phyloP scores from a whole-genome alignment of 2,329 filamentous ascomycete species.

The Aspergillus fumigatiaffinis region DNA sequence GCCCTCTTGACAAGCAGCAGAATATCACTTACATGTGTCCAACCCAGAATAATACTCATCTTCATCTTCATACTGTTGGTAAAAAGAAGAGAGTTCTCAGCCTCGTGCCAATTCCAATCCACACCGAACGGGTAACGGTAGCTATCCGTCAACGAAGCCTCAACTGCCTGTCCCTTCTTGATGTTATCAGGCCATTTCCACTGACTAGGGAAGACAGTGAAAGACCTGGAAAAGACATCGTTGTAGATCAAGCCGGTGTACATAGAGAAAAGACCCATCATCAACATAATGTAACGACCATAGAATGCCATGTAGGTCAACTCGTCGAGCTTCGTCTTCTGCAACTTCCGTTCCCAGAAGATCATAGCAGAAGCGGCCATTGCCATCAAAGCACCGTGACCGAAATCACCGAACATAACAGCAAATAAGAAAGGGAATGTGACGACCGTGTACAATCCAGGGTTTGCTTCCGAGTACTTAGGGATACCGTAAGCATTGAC shows the following conservation, averaged over 20 bases:
- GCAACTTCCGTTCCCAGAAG: slow-evolving; percentile 84
- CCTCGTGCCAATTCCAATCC: slow-evolving; percentile 94
- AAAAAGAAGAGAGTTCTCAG: slow-evolving; percentile 92
- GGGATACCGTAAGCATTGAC: slow-evolving; percentile 98
- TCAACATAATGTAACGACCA: slow-evolving; percentile 94
- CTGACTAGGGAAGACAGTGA: slow-evolving; percentile 82
- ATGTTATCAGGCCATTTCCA: slow-evolving; percentile 80
- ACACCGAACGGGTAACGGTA: slow-evolving; percentile 95
- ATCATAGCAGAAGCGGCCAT: slow-evolving; percentile 85
- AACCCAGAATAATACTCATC: slow-evolving; percentile 94
- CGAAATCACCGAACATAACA: slow-evolving; percentile 99
- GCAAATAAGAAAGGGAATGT: slow-evolving; percentile 99
- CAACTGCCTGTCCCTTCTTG: slow-evolving; percentile 60
- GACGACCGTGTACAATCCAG: slow-evolving; percentile 88
- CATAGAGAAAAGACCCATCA: slow-evolving; percentile 97
- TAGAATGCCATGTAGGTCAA: slow-evolving; percentile 98
- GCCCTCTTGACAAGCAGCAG: background rate
- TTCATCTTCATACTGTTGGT: slow-evolving; percentile 99
- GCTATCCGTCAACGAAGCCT: slow-evolving; percentile 63
- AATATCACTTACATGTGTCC: slow-evolving; percentile 63
- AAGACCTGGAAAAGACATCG: slow-evolving; percentile 89
- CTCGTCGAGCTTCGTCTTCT: slow-evolving; percentile 87
- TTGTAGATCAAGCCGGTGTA: slow-evolving; percentile 98
- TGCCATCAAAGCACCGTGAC: slow-evolving; percentile 88
- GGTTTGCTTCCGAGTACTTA: slow-evolving; percentile 96